A percentile compares a stretch with the other conserved stretches of the same genome.
Evolutionary conservation across 2,329 filamentous ascomycete genomes (phyloP).

Genomic region (Trichoderma sp.): DNA sequence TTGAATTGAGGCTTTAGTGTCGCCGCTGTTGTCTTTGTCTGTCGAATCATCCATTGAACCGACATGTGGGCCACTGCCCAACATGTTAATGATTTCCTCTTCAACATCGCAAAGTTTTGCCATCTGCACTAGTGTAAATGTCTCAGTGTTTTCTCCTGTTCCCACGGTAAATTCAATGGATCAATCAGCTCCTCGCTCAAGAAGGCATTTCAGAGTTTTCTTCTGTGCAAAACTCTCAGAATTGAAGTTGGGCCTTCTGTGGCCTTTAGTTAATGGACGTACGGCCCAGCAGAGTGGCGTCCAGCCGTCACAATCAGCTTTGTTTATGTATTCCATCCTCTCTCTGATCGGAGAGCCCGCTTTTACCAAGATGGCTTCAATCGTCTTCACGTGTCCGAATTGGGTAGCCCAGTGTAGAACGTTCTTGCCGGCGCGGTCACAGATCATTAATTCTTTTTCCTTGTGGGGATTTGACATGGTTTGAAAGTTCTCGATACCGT

Average conservation of each 20-base stretch:
- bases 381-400: not conserved
- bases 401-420: not conserved
- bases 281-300: not conserved
- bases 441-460: not conserved
- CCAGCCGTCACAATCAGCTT: not conserved
- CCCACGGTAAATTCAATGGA: not conserved
- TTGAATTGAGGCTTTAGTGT: not conserved
- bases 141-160: not conserved
- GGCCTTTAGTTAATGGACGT: not conserved
- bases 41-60: not conserved
- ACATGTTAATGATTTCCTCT: not conserved
- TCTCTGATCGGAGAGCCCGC: fast-evolving
- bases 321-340: not conserved
- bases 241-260: fast-evolving
- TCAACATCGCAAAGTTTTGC: not conserved
- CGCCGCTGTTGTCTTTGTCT: not conserved
- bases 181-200: not conserved
- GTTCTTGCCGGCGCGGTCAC: not conserved
- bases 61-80: not conserved
- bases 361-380: not conserved
- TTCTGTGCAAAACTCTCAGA: not conserved
- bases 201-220: not conserved
- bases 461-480: not conserved
- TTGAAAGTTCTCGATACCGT: not conserved
- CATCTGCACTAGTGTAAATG: not conserved